A percentile compares a stretch with the other conserved stretches of the same genome.
These are phyloP conservation scores for Tilletia horrida DNA, from an alignment of 1,284 basidiomycete species.

Conservation along the genomic window DNA sequence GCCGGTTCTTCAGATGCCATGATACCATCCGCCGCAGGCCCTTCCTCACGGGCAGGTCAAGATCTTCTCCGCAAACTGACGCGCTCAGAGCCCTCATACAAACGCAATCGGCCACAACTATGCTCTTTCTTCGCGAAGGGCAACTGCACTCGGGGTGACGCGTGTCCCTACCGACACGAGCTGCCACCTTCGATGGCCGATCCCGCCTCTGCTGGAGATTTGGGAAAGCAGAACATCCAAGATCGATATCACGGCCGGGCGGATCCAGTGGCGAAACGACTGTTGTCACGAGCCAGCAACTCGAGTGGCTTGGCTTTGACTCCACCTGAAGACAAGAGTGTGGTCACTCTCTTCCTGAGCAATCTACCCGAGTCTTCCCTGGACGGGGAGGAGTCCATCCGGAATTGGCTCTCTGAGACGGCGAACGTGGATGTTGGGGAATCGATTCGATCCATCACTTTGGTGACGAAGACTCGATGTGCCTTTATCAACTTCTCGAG, in stretches of 20 bases:
- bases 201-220: constrained; percentile 55
- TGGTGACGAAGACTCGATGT: constrained; percentile 61
- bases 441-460: constrained; percentile 62
- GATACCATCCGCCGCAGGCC: constrained; percentile 50
- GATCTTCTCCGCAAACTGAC: constrained; percentile 94
- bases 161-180: constrained; percentile 95
- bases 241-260: constrained; percentile 78
- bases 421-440: constrained; percentile 43
- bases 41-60: constrained; percentile 62
- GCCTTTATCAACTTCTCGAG: constrained; percentile 93
- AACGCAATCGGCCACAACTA: constrained; percentile 86
- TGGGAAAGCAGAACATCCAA: constrained; percentile 85
- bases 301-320: not conserved
- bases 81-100: constrained; percentile 90
- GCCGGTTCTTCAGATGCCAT: not conserved
- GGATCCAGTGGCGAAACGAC: constrained; percentile 80
- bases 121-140: constrained; percentile 97
- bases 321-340: not conserved
- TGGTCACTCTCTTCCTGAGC: constrained; percentile 85
- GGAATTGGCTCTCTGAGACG: constrained; percentile 65
- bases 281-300: not conserved
- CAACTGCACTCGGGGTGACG: constrained; percentile 81
- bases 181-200: constrained; percentile 68
- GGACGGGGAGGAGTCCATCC: constrained; percentile 73
- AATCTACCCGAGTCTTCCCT: constrained; percentile 66